A percentile compares a stretch with the other conserved stretches of the same genome.
These are phyloP conservation scores for Tuber indicum DNA, from an alignment of 495 filamentous ascomycete species.

Conservation along the genomic window DNA sequence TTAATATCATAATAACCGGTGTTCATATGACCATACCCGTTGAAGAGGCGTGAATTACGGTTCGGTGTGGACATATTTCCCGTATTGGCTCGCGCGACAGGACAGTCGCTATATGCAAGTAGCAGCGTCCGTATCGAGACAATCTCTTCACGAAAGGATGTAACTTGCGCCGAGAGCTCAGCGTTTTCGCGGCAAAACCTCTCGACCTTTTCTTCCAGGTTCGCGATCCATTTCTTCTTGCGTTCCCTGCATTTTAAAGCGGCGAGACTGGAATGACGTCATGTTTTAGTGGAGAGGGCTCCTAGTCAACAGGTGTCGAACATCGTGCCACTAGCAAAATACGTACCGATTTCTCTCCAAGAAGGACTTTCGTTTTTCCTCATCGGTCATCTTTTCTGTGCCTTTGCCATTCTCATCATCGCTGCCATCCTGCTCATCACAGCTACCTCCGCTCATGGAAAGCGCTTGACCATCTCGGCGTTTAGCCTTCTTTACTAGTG, in stretches of 20 bases:
- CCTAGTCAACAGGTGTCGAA: neutral
- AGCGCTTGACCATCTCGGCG: conserved; percentile 47
- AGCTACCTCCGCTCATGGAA: conserved; percentile 20
- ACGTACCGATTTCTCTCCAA: conserved; percentile 89
- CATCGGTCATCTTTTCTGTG: conserved; percentile 92
- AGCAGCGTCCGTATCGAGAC: conserved; percentile 90
- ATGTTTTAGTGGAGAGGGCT: conserved; percentile 3
- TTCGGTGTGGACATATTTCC: conserved; percentile 47
- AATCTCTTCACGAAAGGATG: conserved; percentile 81
- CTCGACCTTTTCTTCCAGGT: conserved; percentile 91
- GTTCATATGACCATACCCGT: conserved; percentile 23
- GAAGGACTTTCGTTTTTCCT: conserved; percentile 97
- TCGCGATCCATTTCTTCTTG: conserved; percentile 99
- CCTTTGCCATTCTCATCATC: conserved; percentile 53
- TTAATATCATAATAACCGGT: conserved; percentile 20
- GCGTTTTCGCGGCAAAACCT: conserved; percentile 87
- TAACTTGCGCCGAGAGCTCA: conserved; percentile 70
- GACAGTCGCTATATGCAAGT: conserved; percentile 93
- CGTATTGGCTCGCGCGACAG: conserved; percentile 81
- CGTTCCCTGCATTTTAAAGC: conserved; percentile 95
- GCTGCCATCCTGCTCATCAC: conserved; percentile 48
- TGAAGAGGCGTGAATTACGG: conserved; percentile 18
- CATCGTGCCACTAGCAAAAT: neutral
- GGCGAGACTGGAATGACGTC: conserved; percentile 60
- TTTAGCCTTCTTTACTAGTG: conserved; percentile 64